phyloP scores from a whole-genome alignment of 768 basidiomycete species.

The Thelephora aurantiotincta region DNA sequence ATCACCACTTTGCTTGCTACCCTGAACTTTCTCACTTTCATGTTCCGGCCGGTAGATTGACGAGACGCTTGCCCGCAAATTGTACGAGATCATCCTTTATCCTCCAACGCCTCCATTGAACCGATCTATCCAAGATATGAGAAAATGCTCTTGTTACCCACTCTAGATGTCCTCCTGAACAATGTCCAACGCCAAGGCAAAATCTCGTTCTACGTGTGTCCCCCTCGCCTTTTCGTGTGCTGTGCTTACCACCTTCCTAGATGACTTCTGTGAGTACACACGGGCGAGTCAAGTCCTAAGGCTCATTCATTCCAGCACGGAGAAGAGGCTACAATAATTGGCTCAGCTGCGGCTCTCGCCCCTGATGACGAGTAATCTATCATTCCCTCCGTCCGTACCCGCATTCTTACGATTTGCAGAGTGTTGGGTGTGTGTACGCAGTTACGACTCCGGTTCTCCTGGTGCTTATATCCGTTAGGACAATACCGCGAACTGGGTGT shows the following conservation, averaged over 20 bases:
- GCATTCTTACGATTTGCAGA: conserved; percentile 22
- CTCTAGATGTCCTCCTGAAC: conserved; percentile 77
- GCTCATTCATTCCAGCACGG: conserved; percentile 39
- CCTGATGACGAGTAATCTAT: conserved; percentile 67
- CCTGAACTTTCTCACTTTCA: conserved; percentile 3
- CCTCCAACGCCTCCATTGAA: background rate
- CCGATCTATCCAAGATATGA: conserved; percentile 44
- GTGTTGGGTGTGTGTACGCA: conserved; percentile 39
- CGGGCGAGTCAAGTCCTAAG: background rate
- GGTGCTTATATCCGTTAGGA: conserved; percentile 24
- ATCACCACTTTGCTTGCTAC: conserved; percentile 8
- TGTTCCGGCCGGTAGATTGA: conserved; percentile 35
- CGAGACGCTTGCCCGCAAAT: conserved; percentile 44
- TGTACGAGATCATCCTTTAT: conserved; percentile 23
- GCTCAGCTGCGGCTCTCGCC: conserved; percentile 77
- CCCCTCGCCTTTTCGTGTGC: background rate
- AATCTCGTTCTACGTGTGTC: conserved; percentile 75
- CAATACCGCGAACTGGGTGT: conserved; percentile 94
- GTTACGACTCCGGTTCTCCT: background rate
- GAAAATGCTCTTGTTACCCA: conserved; percentile 67
- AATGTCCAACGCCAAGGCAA: conserved; percentile 91
- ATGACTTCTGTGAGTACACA: conserved; percentile 61
- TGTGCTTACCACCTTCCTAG: conserved; percentile 20
- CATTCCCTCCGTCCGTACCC: background rate
- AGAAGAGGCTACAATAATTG: conserved; percentile 84